Conservation (phyloP, 192 early-diverging fungal species). For the Thoreauomyces humboldtii region DNA sequence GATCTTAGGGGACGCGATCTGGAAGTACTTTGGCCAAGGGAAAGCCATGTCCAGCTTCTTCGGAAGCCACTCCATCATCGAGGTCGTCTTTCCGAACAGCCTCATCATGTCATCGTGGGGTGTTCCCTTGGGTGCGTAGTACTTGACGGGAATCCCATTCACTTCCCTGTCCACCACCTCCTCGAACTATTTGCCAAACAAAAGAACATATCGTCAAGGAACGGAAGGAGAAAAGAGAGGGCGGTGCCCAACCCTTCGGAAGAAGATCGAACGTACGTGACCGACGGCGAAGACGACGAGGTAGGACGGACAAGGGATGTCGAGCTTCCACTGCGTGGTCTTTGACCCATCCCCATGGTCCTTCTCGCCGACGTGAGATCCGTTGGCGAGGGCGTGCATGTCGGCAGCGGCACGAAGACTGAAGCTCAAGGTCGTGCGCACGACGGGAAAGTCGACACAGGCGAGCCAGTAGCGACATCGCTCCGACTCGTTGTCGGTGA, state of each 20-base stretch:
- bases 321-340: constrained; percentile 42
- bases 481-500: constrained; percentile 50
- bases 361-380: constrained; percentile 25
- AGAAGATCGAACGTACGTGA: not conserved
- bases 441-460: constrained; percentile 47
- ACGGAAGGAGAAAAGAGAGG: no score
- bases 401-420: constrained; percentile 40
- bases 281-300: constrained; percentile 52
- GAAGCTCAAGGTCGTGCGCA: constrained; percentile 44
- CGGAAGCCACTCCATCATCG: constrained; percentile 51
- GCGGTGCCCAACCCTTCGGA: no score
- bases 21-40: constrained; percentile 57
- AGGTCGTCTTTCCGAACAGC: constrained; percentile 44
- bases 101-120: constrained; percentile 39
- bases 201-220: not conserved
- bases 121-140: constrained; percentile 40
- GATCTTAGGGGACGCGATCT: constrained; percentile 34
- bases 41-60: constrained; percentile 43
- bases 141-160: constrained; percentile 46
- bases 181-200: constrained; percentile 12
- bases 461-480: constrained; percentile 55
- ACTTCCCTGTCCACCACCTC: constrained; percentile 42
- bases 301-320: constrained; percentile 48
- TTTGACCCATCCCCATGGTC: constrained; percentile 23
- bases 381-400: constrained; percentile 48